A percentile compares a stretch with the other conserved stretches of the same genome.
Evolutionary conservation across 1,139 yeast genomes (phyloP).

Genomic region (Yamadazyma pseudoaaseri): DNA sequence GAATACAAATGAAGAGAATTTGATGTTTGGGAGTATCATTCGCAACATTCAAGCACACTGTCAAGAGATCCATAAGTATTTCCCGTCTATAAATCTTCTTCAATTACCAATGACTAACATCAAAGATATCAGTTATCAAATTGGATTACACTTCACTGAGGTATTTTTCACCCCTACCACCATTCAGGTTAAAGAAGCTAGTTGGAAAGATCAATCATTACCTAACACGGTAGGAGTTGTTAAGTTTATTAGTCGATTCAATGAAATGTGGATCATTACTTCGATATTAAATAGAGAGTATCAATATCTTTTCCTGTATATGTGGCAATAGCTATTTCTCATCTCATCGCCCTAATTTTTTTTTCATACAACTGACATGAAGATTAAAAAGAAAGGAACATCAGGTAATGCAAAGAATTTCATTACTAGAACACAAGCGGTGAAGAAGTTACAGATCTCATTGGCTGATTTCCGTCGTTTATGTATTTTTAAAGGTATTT

Average conservation of each 20-base stretch:
- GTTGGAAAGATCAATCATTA: too few species aligned
- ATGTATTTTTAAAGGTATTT: conserved; percentile 94
- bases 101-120: conserved; percentile 14
- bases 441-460: conserved; percentile 86
- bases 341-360: conserved; percentile 13
- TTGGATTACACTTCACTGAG: conserved; percentile 12
- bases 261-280: conserved; percentile 17
- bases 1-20: background rate
- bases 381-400: conserved; percentile 76
- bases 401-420: conserved; percentile 91
- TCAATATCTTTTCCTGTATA: conserved; percentile 3
- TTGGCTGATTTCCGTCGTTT: conserved; percentile 97
- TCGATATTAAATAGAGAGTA: conserved; percentile 11
- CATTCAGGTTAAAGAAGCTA: background rate
- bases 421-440: conserved; percentile 94
- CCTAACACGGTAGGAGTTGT: conserved; percentile 5
- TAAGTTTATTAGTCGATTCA: conserved; percentile 12
- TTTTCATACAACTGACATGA: conserved; percentile 12
- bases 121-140: conserved; percentile 13
- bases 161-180: conserved; percentile 13
- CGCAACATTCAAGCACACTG: background rate
- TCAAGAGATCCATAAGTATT: background rate
- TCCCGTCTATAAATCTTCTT: conserved; percentile 5
- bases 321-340: conserved; percentile 4
- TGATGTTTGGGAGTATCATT: conserved; percentile 6